A percentile compares a stretch with the other conserved stretches of the same genome.
phyloP scores from a whole-genome alignment of 192 early-diverging fungal species.

The Rhizophagus sp. region DNA sequence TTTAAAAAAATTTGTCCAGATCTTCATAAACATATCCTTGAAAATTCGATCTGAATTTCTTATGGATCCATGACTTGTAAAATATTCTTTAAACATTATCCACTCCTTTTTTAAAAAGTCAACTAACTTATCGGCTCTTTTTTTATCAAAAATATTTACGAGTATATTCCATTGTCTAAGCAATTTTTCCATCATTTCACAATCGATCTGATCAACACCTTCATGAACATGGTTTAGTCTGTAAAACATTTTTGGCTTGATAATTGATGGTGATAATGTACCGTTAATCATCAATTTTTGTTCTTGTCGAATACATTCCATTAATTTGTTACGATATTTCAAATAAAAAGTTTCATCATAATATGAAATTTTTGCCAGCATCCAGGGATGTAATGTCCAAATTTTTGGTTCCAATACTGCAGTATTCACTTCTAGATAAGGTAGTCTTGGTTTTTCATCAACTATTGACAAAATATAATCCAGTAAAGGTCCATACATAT shows the following conservation, averaged over 20 bases:
- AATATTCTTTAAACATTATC: neutral
- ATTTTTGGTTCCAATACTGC: neutral
- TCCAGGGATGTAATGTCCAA: conserved; percentile 24
- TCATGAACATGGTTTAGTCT: neutral
- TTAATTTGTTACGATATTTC: neutral
- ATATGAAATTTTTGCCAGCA: conserved; percentile 14
- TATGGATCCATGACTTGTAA: neutral
- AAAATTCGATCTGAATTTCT: neutral
- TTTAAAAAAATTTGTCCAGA: neutral
- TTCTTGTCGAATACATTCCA: neutral
- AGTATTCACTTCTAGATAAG: neutral
- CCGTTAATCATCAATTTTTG: neutral
- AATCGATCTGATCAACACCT: neutral
- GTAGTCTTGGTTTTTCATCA: neutral
- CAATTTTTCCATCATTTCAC: neutral
- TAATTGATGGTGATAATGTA: neutral
- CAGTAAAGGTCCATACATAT: neutral
- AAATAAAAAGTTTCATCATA: neutral
- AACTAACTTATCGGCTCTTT: neutral
- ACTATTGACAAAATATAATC: neutral
- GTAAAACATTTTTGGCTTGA: neutral
- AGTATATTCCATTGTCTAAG: neutral
- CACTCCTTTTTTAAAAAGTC: neutral
- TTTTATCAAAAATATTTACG: neutral
- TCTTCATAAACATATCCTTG: neutral